Conservation (phyloP, 129 eudicot species). For the Tagetes erecta region DNA sequence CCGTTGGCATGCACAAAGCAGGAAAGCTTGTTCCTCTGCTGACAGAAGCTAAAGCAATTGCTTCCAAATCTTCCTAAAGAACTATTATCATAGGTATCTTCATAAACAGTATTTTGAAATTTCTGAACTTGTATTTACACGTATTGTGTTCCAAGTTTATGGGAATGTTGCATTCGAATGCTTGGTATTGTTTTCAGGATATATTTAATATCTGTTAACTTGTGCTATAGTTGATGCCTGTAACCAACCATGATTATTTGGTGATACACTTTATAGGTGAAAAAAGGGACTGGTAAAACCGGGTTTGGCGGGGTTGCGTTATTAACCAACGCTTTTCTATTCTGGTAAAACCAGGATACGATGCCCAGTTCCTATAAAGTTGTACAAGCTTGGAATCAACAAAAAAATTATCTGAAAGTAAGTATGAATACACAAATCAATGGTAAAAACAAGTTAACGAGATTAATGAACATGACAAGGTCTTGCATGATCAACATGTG, state of each 20-base stretch:
- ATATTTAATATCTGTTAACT: conserved; percentile 10
- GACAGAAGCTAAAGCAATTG: conserved; percentile 66
- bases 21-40: conserved; percentile 73
- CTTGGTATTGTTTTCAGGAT: conserved; percentile 17
- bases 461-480: no score
- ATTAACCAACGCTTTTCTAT: no score
- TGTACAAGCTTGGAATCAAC: no score
- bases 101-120: conserved; percentile 18
- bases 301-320: no score
- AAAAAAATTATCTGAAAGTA: no score
- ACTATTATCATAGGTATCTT: conserved; percentile 13
- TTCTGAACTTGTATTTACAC: conserved; percentile 19
- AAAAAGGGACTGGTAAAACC: no score
- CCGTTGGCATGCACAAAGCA: conserved; percentile 45
- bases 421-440: no score
- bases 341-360: no score
- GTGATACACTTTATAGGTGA: background rate
- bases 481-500: no score
- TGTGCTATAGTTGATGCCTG: conserved; percentile 1
- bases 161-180: conserved; percentile 19
- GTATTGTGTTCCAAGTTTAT: conserved; percentile 12
- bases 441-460: no score
- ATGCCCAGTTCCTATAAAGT: no score
- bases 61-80: conserved; percentile 36
- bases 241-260: background rate